Evolutionary conservation across 2,329 filamentous ascomycete genomes (phyloP).

Genomic region (Colletotrichum sp.): DNA sequence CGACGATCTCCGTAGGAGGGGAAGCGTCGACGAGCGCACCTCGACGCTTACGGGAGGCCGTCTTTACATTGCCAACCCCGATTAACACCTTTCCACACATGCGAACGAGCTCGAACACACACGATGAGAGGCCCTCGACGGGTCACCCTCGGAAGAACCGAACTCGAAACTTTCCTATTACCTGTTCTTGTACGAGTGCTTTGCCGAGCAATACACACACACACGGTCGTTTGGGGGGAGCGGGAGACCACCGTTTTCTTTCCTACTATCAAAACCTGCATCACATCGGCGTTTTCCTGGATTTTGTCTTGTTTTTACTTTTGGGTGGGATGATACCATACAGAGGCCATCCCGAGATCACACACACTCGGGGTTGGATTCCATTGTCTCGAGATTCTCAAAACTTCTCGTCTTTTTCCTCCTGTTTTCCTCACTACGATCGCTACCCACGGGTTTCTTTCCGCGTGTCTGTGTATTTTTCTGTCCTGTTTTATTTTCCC

Average conservation of each 20-base stretch:
- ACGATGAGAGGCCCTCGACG: background rate
- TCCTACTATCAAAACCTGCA: conserved; percentile 6
- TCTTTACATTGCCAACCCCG: conserved; percentile 87
- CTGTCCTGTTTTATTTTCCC: background rate
- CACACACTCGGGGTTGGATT: background rate
- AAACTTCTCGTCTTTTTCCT: background rate
- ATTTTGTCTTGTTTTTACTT: background rate
- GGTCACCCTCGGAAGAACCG: background rate
- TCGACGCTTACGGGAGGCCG: conserved; percentile 73
- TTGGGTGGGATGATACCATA: conserved; percentile 18
- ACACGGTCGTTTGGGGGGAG: background rate
- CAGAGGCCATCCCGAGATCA: conserved; percentile 6
- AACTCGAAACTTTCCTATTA: background rate
- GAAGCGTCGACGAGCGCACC: conserved; percentile 84
- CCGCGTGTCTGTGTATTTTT: background rate
- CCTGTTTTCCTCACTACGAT: background rate
- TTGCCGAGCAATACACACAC: background rate
- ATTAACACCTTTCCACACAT: conserved; percentile 46
- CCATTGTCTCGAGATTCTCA: background rate
- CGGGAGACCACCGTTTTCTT: background rate
- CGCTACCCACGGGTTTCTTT: conserved; percentile 8
- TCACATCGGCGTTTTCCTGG: conserved; percentile 11
- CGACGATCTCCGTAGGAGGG: conserved; percentile 76
- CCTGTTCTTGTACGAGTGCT: conserved; percentile 7
- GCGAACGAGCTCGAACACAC: background rate